A percentile compares a stretch with the other conserved stretches of the same genome.
phyloP scores from a whole-genome alignment of 2,329 filamentous ascomycete species.

The Diaporthe sp. region DNA sequence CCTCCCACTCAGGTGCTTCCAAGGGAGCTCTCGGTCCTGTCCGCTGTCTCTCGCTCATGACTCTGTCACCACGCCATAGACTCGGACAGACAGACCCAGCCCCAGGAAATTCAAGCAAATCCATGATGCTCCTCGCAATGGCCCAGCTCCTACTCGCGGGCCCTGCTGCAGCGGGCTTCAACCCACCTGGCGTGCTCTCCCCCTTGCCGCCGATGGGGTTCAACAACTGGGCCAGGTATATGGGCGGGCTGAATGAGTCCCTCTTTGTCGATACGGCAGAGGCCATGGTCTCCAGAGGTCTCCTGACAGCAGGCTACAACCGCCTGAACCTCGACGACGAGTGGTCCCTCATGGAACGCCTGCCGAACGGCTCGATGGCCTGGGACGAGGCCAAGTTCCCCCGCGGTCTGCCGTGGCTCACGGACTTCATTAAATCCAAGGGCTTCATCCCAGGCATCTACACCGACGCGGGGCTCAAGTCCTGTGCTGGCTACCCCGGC shows the following conservation, averaged over 20 bases:
- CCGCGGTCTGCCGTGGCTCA: slow-evolving; percentile 57
- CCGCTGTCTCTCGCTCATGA: background rate
- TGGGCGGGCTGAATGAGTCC: slow-evolving; percentile 62
- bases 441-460: slow-evolving; percentile 63
- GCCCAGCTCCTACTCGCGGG: slow-evolving; percentile 36
- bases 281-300: slow-evolving; percentile 57
- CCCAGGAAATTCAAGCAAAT: background rate
- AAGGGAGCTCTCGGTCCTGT: background rate
- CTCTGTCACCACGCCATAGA: background rate
- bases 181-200: slow-evolving; percentile 43
- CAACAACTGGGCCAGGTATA: slow-evolving; percentile 65
- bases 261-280: slow-evolving; percentile 62
- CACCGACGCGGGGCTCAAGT: slow-evolving; percentile 57
- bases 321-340: slow-evolving; percentile 61
- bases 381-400: slow-evolving; percentile 59
- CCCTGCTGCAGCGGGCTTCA: slow-evolving; percentile 33
- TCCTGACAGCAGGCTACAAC: slow-evolving; percentile 52
- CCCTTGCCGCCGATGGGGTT: slow-evolving; percentile 64
- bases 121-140: slow-evolving; percentile 33
- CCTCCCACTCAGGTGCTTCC: background rate
- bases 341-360: slow-evolving; percentile 55
- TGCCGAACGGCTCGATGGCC: slow-evolving; percentile 53
- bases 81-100: background rate
- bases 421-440: slow-evolving; percentile 51
- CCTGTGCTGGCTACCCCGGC: slow-evolving; percentile 59